Evolutionary conservation across 2,329 filamentous ascomycete genomes (phyloP), one percentile per base, ranked within the genome.

Genomic region (Fusarium begoniae): DNA sequence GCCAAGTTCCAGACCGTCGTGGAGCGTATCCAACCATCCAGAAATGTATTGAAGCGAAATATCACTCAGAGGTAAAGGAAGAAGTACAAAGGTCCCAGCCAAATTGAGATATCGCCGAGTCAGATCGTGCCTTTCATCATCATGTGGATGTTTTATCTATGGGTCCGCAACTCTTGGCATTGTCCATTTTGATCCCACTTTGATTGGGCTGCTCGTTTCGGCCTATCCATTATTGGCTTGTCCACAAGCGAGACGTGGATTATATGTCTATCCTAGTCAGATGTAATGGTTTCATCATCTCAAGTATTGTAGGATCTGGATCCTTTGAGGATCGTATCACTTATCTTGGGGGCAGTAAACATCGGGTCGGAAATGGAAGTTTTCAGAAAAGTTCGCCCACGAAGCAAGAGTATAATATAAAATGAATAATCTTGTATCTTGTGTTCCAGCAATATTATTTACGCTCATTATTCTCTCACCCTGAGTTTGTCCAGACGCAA

Each of bases 1-100:
- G 40, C 8, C 22, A 41, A 6, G 8, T 9, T 15, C 5, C 13
- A 6, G 5, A 11, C 14, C n/a, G 5, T 17, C 14, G 8, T 43
- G 14, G 3, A 10, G 14, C 14, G 1, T 43, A 4, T 17, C 1
- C 41, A 11, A 7, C 2, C 2, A 10, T 24, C 5, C 22, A 15
- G 32, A 15, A 35, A 35, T 35, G 6, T 0, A 0, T 24, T 14
- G 13, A n/a, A 17, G 5, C 13, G 0, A 10, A 17, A 43, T 10
- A 6, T 8, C 13, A 15, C 40, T 5, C 1, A 2, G 1, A 24
- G 12, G 13, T 13, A 24, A 3, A 11, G 2, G n/a, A 24, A 44
- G 8, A 10, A 10, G 5, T 7, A 5, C 24, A 47, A 28, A 47
- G 24, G 24, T 28, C 6, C 24, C 44, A 4, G 17, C 12, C 24